phyloP scores from a whole-genome alignment of 106 monocot genomes.

The Posidonia australis region DNA sequence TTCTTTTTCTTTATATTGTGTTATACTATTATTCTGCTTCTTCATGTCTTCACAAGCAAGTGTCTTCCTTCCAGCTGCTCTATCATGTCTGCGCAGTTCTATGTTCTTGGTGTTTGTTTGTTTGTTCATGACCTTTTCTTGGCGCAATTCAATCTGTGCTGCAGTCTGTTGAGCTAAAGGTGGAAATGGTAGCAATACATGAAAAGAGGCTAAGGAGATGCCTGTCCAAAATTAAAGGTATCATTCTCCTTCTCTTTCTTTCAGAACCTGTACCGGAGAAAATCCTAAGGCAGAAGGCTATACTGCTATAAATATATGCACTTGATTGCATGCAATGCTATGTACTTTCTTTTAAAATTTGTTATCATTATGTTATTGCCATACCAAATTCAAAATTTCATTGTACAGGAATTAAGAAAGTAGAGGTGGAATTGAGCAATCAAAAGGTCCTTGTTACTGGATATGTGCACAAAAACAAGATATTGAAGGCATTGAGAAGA shows the following conservation, averaged over 20 bases:
- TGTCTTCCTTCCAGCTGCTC: too few species aligned
- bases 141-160: too few species aligned
- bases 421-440: slow-evolving; percentile 73
- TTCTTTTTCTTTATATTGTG: too few species aligned
- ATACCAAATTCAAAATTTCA: neutral
- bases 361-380: neutral
- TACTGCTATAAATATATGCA: too few species aligned
- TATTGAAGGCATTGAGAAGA: slow-evolving; percentile 67
- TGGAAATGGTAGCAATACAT: slow-evolving; percentile 92
- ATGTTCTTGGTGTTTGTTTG: too few species aligned
- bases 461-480: slow-evolving; percentile 71
- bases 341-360: neutral
- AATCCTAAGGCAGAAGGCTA: too few species aligned
- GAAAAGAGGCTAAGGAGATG: slow-evolving; percentile 89
- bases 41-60: too few species aligned
- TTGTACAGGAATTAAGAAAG: slow-evolving; percentile 74
- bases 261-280: neutral
- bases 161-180: slow-evolving; percentile 82
- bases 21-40: too few species aligned
- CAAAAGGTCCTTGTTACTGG: slow-evolving; percentile 83
- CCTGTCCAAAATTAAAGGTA: slow-evolving; percentile 87
- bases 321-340: too few species aligned
- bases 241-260: neutral
- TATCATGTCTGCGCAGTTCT: too few species aligned
- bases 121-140: too few species aligned